Base-by-base conservation (phyloP, 352 stramenopile genomes). In the Halophytophthora polymorphica region DNA sequence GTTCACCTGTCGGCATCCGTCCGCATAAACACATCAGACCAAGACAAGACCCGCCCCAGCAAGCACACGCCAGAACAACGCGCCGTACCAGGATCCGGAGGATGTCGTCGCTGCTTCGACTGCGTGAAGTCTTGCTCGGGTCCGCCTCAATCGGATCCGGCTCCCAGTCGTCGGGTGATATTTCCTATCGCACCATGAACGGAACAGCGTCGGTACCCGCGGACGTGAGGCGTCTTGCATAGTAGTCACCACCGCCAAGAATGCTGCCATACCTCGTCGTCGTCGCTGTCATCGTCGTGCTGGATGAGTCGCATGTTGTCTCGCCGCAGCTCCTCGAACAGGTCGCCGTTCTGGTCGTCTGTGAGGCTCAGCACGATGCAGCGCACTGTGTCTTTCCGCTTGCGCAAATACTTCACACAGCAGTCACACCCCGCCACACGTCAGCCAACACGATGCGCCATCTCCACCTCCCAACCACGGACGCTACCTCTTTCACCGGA, bases 361-460 rank as follows among this genome's bases (percentile, higher is more conserved):
- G 88, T 97, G 14, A 98, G 73, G 44, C 81, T 97, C 41, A 79
- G 72, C 21, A 99, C 96, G 47, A 99, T 99, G 66, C 96, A 99
- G 19, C 96, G 86, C 50, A 99, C 92, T 0, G 96, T 99, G 72
- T 99, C 96, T 52, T 95, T 86, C 15, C 97, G 75, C 36, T 89
- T 75, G 25, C 86, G 77, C 18, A 99, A 72, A 66, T 99, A 99
- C 55, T 90, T 35, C 5, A 47, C 5, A 47, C 36, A 18, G 22
- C 2, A 38, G 45, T 8, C n/a, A 46, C 15, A 11, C 22, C 56
- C 3, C 22, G 18, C 23, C 23, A 17, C 43, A 58, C 19, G n/a
- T 2, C 23, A 41, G n/a, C 23, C 15, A 31, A 25, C 23, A 23
- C 17, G 6, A 31, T 8, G 25, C 25, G n/a, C n/a, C 13, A 35